Conservation (phyloP, 495 filamentous ascomycete species). For the Penicillium longicatenatum region DNA sequence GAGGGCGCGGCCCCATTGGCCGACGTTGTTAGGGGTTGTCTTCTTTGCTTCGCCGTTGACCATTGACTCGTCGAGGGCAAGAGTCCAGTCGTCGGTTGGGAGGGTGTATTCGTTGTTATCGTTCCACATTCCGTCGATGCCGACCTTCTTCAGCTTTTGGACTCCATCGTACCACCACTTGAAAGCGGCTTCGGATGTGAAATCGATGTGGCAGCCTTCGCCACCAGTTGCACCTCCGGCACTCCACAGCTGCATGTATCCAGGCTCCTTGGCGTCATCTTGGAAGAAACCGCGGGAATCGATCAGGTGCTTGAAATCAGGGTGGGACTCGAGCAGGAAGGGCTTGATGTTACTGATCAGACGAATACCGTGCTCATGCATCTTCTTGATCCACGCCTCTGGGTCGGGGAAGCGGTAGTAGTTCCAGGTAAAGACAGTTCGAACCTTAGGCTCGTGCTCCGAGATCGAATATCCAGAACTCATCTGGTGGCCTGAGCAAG, state of each 20-base stretch:
- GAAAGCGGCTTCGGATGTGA: conserved; percentile 63
- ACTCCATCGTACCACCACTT: conserved; percentile 70
- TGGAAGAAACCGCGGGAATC: conserved; percentile 59
- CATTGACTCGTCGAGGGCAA: conserved; percentile 51
- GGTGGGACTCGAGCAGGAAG: conserved; percentile 65
- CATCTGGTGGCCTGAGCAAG: conserved; percentile 73
- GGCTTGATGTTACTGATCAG: conserved; percentile 73
- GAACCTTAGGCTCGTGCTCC: conserved; percentile 62
- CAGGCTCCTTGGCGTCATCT: conserved; percentile 54
- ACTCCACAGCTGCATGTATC: conserved; percentile 65
- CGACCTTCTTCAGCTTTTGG: conserved; percentile 56
- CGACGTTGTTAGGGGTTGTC: conserved; percentile 40
- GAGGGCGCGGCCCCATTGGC: conserved; percentile 63
- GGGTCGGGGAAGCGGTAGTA: conserved; percentile 65
- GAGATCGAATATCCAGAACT: conserved; percentile 72
- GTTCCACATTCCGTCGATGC: conserved; percentile 74
- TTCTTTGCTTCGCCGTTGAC: conserved; percentile 35
- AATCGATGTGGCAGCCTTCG: conserved; percentile 70
- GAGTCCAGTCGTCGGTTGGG: conserved; percentile 62
- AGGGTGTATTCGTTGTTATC: conserved; percentile 76
- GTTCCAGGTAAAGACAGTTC: conserved; percentile 75
- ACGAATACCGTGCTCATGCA: conserved; percentile 62
- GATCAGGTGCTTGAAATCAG: conserved; percentile 58
- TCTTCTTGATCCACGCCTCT: conserved; percentile 58
- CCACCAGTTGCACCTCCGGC: conserved; percentile 67